Evolutionary conservation across 208 protist species (phyloP).

Genomic region (Polymyxa betae): DNA sequence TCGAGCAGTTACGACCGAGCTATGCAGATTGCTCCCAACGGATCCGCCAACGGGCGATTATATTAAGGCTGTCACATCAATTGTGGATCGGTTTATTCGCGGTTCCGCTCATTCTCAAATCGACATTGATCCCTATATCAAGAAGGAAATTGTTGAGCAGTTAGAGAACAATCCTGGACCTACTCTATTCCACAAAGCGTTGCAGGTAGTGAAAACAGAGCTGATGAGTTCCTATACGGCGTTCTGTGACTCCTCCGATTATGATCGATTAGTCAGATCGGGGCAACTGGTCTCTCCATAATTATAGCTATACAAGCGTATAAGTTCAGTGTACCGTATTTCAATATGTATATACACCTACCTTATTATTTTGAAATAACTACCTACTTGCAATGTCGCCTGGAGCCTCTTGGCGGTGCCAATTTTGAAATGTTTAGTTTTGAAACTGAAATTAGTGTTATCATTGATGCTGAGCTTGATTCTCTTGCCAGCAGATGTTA

Average conservation of each 20-base stretch:
- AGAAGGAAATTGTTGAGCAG: slow-evolving; percentile 27
- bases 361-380: no score
- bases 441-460: no score
- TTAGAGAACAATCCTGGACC: not conserved
- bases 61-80: not conserved
- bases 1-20: not conserved
- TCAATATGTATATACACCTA: no score
- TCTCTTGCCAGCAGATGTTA: no score
- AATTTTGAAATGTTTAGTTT: no score
- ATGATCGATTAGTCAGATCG: not conserved
- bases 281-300: slow-evolving; percentile 36
- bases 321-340: no score
- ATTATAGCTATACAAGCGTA: no score
- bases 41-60: not conserved
- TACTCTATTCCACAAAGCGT: not conserved
- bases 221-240: not conserved
- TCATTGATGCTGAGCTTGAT: no score
- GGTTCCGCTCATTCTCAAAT: not conserved
- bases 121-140: not conserved
- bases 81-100: not conserved
- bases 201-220: slow-evolving; percentile 12
- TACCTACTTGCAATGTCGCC: no score
- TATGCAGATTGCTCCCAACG: not conserved
- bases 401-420: no score
- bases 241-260: slow-evolving; percentile 49